phyloP scores from a whole-genome alignment of 1,284 basidiomycete species.

The Fomitopsis pinicola region DNA sequence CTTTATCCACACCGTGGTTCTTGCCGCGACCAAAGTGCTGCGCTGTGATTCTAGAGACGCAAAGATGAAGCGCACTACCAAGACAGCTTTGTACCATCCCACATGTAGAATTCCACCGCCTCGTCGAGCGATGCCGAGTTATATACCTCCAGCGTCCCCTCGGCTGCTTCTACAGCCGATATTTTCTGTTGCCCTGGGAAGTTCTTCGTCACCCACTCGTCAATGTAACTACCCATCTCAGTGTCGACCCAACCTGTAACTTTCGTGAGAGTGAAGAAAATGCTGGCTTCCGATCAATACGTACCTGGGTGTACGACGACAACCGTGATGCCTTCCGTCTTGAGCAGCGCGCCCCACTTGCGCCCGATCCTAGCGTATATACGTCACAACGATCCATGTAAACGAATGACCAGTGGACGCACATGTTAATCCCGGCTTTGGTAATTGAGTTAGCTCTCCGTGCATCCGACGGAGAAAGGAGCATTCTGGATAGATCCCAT shows the following conservation, averaged over 20 bases:
- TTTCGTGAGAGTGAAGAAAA: background rate
- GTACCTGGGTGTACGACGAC: conserved; percentile 4
- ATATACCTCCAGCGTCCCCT: background rate
- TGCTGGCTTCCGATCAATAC: background rate
- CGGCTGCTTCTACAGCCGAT: background rate
- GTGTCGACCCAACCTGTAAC: conserved; percentile 3
- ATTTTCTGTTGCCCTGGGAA: background rate
- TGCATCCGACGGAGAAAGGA: background rate
- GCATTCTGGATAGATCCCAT: background rate
- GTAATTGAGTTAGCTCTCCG: background rate
- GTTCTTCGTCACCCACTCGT: background rate
- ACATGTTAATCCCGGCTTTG: background rate
- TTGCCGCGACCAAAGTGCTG: too few relatives aligned
- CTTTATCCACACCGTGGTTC: too few relatives aligned
- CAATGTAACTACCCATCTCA: background rate
- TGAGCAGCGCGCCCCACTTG: conserved; percentile 2
- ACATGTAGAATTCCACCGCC: background rate
- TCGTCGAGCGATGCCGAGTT: background rate
- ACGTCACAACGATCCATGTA: too few relatives aligned
- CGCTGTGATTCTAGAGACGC: too few relatives aligned
- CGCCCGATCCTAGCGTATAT: conserved; percentile 1
- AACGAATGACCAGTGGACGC: too few relatives aligned
- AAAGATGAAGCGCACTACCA: background rate
- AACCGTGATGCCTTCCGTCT: conserved; percentile 3
- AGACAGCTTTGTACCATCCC: background rate